Percentiles rank a stretch among this genome's conserved stretches.
Conservation (phyloP, 352 stramenopile species). For the Globisporangium cylindrosporum region DNA sequence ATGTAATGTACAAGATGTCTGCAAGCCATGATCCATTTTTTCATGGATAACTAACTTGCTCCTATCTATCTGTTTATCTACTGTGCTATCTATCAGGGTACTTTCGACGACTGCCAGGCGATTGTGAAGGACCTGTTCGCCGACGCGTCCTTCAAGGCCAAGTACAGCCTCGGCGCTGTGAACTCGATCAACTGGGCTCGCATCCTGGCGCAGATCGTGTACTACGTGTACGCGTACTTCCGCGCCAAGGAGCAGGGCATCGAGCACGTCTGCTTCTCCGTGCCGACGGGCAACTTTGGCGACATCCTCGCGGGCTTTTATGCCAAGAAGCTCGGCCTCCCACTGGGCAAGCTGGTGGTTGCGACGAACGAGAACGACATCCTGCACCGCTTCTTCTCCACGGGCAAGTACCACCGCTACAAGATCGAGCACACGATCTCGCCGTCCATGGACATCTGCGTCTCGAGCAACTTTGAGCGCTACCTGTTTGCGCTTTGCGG, state of each 20-base stretch:
- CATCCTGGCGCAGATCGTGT: slow-evolving; percentile 98
- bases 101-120: slow-evolving; percentile 99
- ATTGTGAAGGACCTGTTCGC: slow-evolving; percentile 99
- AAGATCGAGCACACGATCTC: slow-evolving; percentile 93
- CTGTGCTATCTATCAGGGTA: slow-evolving; percentile 42
- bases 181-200: slow-evolving; percentile 99
- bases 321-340: slow-evolving; percentile 91
- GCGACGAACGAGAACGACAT: slow-evolving; percentile 99
- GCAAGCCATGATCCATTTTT: not conserved
- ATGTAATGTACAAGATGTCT: not conserved
- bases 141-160: slow-evolving; percentile 91
- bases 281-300: slow-evolving; percentile 99
- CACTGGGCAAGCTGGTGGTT: slow-evolving; percentile 95
- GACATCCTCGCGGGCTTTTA: slow-evolving; percentile 99
- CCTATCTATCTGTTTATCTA: not conserved
- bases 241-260: slow-evolving; percentile 69
- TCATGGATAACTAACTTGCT: not conserved
- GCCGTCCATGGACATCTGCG: slow-evolving; percentile 99
- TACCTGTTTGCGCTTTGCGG: slow-evolving; percentile 96
- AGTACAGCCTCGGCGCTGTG: slow-evolving; percentile 94
- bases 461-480: slow-evolving; percentile 99
- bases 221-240: slow-evolving; percentile 99
- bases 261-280: slow-evolving; percentile 90
- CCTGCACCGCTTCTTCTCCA: slow-evolving; percentile 97
- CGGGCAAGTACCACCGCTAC: slow-evolving; percentile 95